phyloP scores from a whole-genome alignment of 2,329 filamentous ascomycete genomes.

The Cercospora zeae-maydis region DNA sequence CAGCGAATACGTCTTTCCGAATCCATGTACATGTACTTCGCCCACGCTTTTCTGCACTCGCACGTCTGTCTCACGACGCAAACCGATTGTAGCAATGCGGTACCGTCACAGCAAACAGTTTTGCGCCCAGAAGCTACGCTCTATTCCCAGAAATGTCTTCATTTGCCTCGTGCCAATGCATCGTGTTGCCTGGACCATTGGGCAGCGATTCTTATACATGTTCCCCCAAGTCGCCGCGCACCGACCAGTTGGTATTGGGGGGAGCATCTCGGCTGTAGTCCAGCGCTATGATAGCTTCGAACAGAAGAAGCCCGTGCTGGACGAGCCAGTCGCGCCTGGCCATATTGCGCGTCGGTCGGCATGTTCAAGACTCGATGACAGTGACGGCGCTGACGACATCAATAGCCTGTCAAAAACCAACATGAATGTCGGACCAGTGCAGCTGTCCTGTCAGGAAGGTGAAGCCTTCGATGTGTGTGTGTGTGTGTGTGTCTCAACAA shows the following conservation, averaged over 20 bases:
- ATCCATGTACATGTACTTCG: background rate
- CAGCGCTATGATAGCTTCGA: slow-evolving; percentile 4
- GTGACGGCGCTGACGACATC: background rate
- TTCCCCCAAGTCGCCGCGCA: background rate
- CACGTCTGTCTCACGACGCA: background rate
- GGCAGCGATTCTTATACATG: background rate
- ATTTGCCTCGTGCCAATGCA: background rate
- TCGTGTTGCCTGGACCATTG: background rate
- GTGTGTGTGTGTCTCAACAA: too few relatives aligned
- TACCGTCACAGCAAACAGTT: background rate
- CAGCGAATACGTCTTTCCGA: background rate
- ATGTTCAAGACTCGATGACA: too few relatives aligned
- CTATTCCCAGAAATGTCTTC: background rate
- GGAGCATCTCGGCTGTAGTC: background rate
- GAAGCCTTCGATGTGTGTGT: too few relatives aligned
- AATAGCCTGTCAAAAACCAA: background rate
- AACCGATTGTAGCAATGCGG: background rate
- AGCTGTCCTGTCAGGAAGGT: too few relatives aligned
- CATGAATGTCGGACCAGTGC: too few relatives aligned
- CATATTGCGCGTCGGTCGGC: background rate
- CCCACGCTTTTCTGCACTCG: background rate
- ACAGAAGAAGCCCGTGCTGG: slow-evolving; percentile 1
- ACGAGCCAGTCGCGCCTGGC: background rate
- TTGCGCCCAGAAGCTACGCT: background rate
- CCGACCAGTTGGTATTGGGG: slow-evolving; percentile 1